phyloP scores from a whole-genome alignment of 2,329 filamentous ascomycete species.

The Apiospora saccharicola region DNA sequence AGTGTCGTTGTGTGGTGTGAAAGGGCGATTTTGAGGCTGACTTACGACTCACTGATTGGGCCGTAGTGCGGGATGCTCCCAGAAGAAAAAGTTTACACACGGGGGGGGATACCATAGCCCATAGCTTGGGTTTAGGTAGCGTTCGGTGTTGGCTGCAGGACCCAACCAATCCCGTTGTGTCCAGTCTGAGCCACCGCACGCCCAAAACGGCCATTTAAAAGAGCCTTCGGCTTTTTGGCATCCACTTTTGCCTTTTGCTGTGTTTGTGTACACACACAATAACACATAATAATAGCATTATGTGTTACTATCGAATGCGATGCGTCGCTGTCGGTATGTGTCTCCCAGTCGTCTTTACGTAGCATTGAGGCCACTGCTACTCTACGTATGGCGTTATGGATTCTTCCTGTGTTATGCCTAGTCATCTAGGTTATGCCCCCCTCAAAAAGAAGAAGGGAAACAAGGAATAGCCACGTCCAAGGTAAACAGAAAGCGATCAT shows the following conservation, averaged over 20 bases:
- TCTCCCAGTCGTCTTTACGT: not conserved
- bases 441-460: not conserved
- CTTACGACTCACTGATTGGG: conserved; percentile 16
- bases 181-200: conserved; percentile 21
- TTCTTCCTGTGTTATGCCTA: not conserved
- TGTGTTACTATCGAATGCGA: not conserved
- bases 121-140: not conserved
- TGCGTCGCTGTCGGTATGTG: not conserved
- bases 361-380: not conserved
- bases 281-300: conserved; percentile 12
- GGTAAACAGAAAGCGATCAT: conserved; percentile 13
- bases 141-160: conserved; percentile 8
- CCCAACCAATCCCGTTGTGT: conserved; percentile 20
- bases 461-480: not conserved
- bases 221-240: not conserved
- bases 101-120: not conserved
- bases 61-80: conserved; percentile 13
- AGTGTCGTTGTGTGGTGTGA: conserved; percentile 2
- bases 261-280: not conserved
- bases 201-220: conserved; percentile 18
- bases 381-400: conserved; percentile 7
- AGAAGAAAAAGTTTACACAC: conserved; percentile 11
- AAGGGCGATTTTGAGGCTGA: conserved; percentile 5
- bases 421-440: not conserved
- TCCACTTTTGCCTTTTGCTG: not conserved